A percentile compares a stretch with the other conserved stretches of the same genome.
Evolutionary conservation across 2,329 filamentous ascomycete genomes (phyloP).

Genomic region (Cytospora mali): DNA sequence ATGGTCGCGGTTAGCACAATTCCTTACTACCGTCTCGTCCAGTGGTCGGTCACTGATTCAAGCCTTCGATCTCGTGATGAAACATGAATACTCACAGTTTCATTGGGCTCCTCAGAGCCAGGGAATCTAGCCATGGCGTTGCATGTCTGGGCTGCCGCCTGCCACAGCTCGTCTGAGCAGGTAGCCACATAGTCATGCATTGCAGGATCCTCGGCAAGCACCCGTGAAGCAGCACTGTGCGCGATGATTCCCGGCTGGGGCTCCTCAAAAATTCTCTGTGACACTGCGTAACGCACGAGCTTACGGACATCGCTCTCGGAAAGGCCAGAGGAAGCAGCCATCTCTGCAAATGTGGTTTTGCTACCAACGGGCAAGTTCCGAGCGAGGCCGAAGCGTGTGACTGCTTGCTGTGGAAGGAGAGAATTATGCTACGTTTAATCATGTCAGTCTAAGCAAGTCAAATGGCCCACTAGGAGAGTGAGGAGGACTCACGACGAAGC

Average conservation of each 20-base stretch:
- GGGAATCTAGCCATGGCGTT: slow-evolving; percentile 30
- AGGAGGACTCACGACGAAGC: slow-evolving; percentile 16
- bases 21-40: neutral
- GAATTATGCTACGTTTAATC: slow-evolving; percentile 27
- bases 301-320: slow-evolving; percentile 28
- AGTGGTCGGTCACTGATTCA: too few relatives aligned
- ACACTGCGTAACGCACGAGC: slow-evolving; percentile 25
- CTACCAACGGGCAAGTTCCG: slow-evolving; percentile 32
- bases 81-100: slow-evolving; percentile 26
- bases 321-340: slow-evolving; percentile 30
- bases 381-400: slow-evolving; percentile 31
- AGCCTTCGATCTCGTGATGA: neutral
- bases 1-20: neutral
- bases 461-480: too few relatives aligned
- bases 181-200: slow-evolving; percentile 30
- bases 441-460: neutral
- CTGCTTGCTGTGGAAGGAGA: slow-evolving; percentile 34
- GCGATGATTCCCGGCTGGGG: slow-evolving; percentile 28
- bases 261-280: slow-evolving; percentile 29
- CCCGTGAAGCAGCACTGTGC: slow-evolving; percentile 31
- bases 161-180: slow-evolving; percentile 31
- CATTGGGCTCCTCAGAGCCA: slow-evolving; percentile 29
- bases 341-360: slow-evolving; percentile 32
- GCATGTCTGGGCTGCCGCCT: slow-evolving; percentile 30
- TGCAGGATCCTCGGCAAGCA: slow-evolving; percentile 30